Conservation (phyloP, 83 land plant species). For the Diphasiastrum complanatum region DNA sequence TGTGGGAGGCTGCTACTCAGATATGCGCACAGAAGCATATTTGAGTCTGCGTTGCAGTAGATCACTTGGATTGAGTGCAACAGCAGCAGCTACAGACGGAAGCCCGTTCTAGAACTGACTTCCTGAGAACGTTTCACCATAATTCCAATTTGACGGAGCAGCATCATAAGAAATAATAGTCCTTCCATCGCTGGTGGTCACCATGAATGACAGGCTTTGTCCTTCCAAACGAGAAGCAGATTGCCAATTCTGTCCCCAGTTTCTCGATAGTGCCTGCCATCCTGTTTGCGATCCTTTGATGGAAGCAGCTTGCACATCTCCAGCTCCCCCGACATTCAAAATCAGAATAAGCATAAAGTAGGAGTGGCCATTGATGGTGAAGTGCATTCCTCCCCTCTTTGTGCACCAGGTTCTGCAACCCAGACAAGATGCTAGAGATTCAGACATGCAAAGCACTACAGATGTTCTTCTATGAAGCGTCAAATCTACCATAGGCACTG, state of each 20-base stretch:
- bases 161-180: constrained; percentile 3
- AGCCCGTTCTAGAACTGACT: constrained; percentile 1
- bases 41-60: no score
- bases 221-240: constrained; percentile 10
- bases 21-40: no score
- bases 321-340: background rate
- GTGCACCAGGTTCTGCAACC: constrained; percentile 5
- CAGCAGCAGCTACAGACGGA: no score
- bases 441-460: no score
- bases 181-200: constrained; percentile 13
- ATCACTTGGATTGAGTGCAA: no score
- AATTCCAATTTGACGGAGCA: constrained; percentile 2
- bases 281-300: constrained; percentile 12
- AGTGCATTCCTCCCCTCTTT: constrained; percentile 11
- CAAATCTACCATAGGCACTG: no score
- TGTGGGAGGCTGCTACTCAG: no score
- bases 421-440: no score
- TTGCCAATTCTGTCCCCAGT: constrained; percentile 4
- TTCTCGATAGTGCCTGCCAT: constrained; percentile 14
- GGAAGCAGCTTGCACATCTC: no score
- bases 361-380: constrained; percentile 18
- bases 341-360: constrained; percentile 6
- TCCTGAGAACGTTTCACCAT: constrained; percentile 14
- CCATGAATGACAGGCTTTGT: constrained; percentile 17
- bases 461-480: no score